These are phyloP conservation scores for Lyophyllum semitale DNA, from an alignment of 768 basidiomycete genomes.

Conservation along the genomic window DNA sequence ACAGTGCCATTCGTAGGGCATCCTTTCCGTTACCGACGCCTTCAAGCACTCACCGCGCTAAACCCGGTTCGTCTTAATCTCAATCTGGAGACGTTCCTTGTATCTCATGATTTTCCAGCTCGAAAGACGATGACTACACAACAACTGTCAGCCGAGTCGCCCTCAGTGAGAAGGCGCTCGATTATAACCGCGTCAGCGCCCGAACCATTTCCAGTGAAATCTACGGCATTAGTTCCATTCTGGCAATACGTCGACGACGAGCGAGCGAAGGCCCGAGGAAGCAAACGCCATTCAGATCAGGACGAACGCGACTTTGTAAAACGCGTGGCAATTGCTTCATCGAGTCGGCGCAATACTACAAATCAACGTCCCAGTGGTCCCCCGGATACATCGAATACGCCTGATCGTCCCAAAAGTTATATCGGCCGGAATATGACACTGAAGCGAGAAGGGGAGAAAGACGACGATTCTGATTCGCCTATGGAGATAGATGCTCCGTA, in stretches of 20 bases:
- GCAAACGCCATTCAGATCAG: not conserved
- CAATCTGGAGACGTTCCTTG: not conserved
- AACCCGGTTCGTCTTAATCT: slow-evolving; percentile 9
- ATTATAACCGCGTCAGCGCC: slow-evolving; percentile 8
- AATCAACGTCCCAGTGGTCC: not conserved
- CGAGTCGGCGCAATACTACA: not conserved
- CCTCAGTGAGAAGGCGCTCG: slow-evolving; percentile 7
- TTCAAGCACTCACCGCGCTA: slow-evolving; percentile 1
- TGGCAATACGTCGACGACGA: slow-evolving; percentile 20
- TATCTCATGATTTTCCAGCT: not conserved
- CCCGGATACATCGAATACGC: not conserved
- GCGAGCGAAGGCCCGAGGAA: slow-evolving; percentile 6
- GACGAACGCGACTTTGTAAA: slow-evolving; percentile 14
- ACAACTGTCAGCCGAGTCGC: not conserved
- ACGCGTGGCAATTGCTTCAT: slow-evolving; percentile 12
- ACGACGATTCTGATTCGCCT: slow-evolving; percentile 7
- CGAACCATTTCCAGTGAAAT: slow-evolving; percentile 5
- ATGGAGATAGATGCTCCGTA: slow-evolving; percentile 13
- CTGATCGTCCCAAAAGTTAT: slow-evolving; percentile 3
- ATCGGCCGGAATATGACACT: slow-evolving; percentile 11
- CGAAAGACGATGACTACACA: slow-evolving; percentile 3
- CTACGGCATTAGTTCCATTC: slow-evolving; percentile 11
- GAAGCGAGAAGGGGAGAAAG: slow-evolving; percentile 6
- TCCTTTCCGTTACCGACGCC: slow-evolving; percentile 1
- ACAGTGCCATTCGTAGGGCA: not conserved